phyloP scores from a whole-genome alignment of 768 basidiomycete genomes.

The Auricularia heimuer region DNA sequence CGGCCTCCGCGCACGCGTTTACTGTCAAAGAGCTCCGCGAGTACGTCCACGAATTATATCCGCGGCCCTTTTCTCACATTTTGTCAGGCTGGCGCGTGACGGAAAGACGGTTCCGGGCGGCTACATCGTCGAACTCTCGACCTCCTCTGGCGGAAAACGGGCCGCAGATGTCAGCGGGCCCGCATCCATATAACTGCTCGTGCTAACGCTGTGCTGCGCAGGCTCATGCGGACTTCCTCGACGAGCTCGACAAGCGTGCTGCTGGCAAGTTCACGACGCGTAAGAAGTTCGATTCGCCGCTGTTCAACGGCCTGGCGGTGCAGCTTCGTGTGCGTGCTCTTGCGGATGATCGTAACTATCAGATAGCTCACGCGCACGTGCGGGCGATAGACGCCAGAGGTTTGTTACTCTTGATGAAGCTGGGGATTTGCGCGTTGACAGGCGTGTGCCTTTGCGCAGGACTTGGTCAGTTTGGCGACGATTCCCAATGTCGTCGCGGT shows the following conservation, averaged over 20 bases:
- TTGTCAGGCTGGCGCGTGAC: conserved; percentile 25
- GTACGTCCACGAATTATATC: conserved; percentile 17
- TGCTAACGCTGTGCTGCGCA: background rate
- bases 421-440: conserved; percentile 7
- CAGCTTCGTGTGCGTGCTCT: background rate
- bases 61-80: conserved; percentile 58
- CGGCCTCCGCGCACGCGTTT: background rate
- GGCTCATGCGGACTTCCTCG: background rate
- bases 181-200: too few species aligned
- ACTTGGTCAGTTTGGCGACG: background rate
- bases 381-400: background rate
- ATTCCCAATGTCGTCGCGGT: conserved; percentile 2
- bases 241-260: background rate
- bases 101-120: conserved; percentile 18
- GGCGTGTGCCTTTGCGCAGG: background rate
- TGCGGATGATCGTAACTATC: background rate
- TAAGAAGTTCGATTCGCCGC: background rate
- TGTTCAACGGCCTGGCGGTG: background rate
- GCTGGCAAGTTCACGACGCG: background rate
- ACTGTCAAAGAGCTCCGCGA: background rate
- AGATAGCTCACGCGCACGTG: background rate
- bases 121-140: too few species aligned
- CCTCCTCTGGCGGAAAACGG: too few species aligned
- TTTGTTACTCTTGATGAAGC: background rate
- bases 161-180: too few species aligned